phyloP scores from a whole-genome alignment of 2,329 filamentous ascomycete species.

The Colletotrichum tropicale region DNA sequence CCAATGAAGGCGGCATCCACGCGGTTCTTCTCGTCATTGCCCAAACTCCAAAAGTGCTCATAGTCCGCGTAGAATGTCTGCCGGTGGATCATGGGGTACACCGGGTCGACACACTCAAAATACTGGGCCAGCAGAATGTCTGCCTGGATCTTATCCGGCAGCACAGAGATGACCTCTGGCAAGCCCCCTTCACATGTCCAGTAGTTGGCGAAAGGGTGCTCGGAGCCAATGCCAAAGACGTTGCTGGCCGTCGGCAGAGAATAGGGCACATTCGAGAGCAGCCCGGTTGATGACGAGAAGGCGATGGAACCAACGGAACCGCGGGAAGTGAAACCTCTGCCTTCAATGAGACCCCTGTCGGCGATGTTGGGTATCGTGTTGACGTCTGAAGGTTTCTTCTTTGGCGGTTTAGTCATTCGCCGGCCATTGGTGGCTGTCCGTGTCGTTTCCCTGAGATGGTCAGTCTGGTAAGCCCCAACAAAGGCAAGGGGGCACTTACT shows the following conservation, averaged over 20 bases:
- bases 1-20: slow-evolving; percentile 74
- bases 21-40: slow-evolving; percentile 58
- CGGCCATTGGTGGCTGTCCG: slow-evolving; percentile 57
- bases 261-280: slow-evolving; percentile 76
- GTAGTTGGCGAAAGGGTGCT: slow-evolving; percentile 83
- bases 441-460: slow-evolving; percentile 56
- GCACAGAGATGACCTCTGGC: slow-evolving; percentile 74
- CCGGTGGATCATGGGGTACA: slow-evolving; percentile 81
- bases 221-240: slow-evolving; percentile 80
- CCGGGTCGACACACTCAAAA: slow-evolving; percentile 76
- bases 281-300: slow-evolving; percentile 57
- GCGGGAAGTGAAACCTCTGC: slow-evolving; percentile 48
- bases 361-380: slow-evolving; percentile 58
- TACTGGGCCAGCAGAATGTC: slow-evolving; percentile 71
- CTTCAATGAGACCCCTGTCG: slow-evolving; percentile 53
- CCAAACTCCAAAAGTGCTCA: slow-evolving; percentile 75
- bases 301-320: slow-evolving; percentile 44
- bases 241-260: slow-evolving; percentile 74
- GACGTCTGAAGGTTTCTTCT: slow-evolving; percentile 52
- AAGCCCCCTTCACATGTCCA: slow-evolving; percentile 82
- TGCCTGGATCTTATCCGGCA: slow-evolving; percentile 77
- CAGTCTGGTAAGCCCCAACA: background rate
- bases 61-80: slow-evolving; percentile 80
- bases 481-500: slow-evolving; percentile 55
- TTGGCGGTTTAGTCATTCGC: slow-evolving; percentile 61